Base-by-base conservation (phyloP, 2,329 filamentous ascomycete species). In the Immersiporthe knoxdaviesiana region DNA sequence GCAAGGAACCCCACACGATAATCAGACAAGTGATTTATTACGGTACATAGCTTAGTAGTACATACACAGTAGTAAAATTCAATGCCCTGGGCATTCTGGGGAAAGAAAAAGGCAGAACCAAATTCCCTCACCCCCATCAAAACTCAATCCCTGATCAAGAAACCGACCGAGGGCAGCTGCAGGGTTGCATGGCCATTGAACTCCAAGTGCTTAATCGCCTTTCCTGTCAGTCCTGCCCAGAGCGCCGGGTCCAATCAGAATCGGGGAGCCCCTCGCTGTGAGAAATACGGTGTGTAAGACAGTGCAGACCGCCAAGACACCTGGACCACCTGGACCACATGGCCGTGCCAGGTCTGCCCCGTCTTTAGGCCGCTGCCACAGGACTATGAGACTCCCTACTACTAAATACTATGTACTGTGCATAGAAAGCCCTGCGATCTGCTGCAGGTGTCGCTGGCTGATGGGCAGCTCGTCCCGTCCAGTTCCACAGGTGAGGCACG, bases 191-290 rank as follows among this genome's bases (percentile, higher is more conserved):
- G 56, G 27, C 41, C 65, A 32, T 37, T 61, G 14, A 41, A 41
- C 56, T 39, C n/a, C 44, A 21, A 10, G 24, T 56, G 47, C 21
- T 66, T 66, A 37, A 39, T 52, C 52, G 24, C 37, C 59, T 37
- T 44, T 62, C 35, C 39, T 37, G 59, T 65, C 35, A 56, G 32
- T 39, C 14, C 50, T 50, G 65, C 60, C 69, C 69, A 71, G 67
- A 67, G 54, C 50, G 67, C 67, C 35, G 70, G 70, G 67, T 62
- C 70, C 67, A 71, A 69, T 71, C 39, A 65, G 52, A 44, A 37
- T 12, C 32, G 11, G 24, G n/a, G 21, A 21, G n/a, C 16, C 21
- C 18, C 14, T 50, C n/a, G 32, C 21, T n/a, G 24, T 32, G 24
- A 21, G 32, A n/a, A 4, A 21, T 56, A 67, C 68, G 64, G 65